Conservation (phyloP, 2,329 filamentous ascomycete genomes). For the Alternaria sp. region DNA sequence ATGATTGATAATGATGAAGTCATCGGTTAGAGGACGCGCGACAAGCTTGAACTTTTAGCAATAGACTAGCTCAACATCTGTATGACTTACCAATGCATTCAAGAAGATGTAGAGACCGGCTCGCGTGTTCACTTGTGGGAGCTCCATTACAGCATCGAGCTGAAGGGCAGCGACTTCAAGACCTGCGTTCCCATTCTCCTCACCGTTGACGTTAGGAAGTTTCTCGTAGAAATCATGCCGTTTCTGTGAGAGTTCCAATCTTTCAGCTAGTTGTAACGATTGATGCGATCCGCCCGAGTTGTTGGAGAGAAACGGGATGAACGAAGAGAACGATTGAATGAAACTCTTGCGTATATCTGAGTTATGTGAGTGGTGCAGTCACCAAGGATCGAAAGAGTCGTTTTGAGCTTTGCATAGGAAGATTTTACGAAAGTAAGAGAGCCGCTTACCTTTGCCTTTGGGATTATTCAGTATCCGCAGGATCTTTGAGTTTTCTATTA, state of each 20-base stretch:
- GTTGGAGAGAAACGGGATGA: slow-evolving; percentile 60
- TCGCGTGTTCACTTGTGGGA: slow-evolving; percentile 77
- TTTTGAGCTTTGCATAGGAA: not conserved
- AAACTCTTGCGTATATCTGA: slow-evolving; percentile 46
- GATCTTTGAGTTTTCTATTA: slow-evolving; percentile 68
- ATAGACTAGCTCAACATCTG: not conserved
- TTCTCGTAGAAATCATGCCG: slow-evolving; percentile 55
- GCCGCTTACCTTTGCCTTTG: slow-evolving; percentile 62
- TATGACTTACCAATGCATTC: slow-evolving; percentile 73
- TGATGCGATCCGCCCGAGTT: slow-evolving; percentile 61
- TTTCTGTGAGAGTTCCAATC: slow-evolving; percentile 52
- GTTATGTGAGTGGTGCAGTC: slow-evolving; percentile 9
- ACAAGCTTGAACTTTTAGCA: slow-evolving; percentile 70
- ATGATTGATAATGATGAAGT: slow-evolving; percentile 79
- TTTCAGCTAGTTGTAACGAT: slow-evolving; percentile 58
- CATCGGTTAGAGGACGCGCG: slow-evolving; percentile 84
- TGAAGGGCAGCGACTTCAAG: slow-evolving; percentile 58
- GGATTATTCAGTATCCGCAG: slow-evolving; percentile 63
- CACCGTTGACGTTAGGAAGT: slow-evolving; percentile 56
- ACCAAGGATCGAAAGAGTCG: not conserved
- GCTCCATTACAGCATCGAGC: slow-evolving; percentile 67
- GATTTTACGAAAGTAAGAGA: not conserved
- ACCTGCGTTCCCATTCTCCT: slow-evolving; percentile 47
- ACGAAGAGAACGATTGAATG: slow-evolving; percentile 43
- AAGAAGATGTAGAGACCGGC: slow-evolving; percentile 87